These are phyloP conservation scores for Taxawa tesnikishii DNA, from an alignment of 2,329 filamentous ascomycete genomes.

Conservation along the genomic window DNA sequence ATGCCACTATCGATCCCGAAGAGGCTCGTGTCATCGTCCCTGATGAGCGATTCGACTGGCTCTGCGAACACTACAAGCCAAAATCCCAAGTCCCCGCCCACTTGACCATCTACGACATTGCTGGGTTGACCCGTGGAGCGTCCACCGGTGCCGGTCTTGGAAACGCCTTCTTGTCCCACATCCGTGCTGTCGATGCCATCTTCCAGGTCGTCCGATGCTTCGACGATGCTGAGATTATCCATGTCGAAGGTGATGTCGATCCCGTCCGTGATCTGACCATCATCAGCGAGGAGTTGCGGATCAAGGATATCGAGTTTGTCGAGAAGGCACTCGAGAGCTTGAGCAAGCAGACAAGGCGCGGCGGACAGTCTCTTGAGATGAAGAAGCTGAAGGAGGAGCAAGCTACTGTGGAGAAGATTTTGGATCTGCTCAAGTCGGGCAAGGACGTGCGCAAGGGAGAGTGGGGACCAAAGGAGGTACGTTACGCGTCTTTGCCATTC, in stretches of 20 bases:
- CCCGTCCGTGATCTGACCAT: conserved; percentile 89
- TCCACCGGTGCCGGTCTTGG: conserved; percentile 96
- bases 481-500: too few relatives aligned
- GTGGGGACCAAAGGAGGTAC: conserved; percentile 93
- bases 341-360: conserved; percentile 87
- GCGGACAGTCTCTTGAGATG: conserved; percentile 91
- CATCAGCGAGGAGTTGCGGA: conserved; percentile 88
- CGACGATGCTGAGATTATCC: conserved; percentile 98
- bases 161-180: conserved; percentile 96
- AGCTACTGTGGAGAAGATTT: conserved; percentile 80
- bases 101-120: conserved; percentile 97
- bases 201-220: conserved; percentile 37
- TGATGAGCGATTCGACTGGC: conserved; percentile 91
- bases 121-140: conserved; percentile 86
- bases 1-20: conserved; percentile 97
- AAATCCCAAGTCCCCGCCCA: conserved; percentile 96
- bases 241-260: conserved; percentile 98
- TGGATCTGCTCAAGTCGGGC: conserved; percentile 70
- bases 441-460: conserved; percentile 87
- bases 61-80: conserved; percentile 91
- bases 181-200: conserved; percentile 54
- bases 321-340: conserved; percentile 89
- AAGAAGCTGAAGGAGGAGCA: conserved; percentile 96
- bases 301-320: conserved; percentile 98
- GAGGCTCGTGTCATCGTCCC: conserved; percentile 95